Percentiles rank a stretch among this genome's conserved stretches.
Evolutionary conservation across 2,329 filamentous ascomycete genomes (phyloP).

Genomic region (Paracoccidioides lutzii): DNA sequence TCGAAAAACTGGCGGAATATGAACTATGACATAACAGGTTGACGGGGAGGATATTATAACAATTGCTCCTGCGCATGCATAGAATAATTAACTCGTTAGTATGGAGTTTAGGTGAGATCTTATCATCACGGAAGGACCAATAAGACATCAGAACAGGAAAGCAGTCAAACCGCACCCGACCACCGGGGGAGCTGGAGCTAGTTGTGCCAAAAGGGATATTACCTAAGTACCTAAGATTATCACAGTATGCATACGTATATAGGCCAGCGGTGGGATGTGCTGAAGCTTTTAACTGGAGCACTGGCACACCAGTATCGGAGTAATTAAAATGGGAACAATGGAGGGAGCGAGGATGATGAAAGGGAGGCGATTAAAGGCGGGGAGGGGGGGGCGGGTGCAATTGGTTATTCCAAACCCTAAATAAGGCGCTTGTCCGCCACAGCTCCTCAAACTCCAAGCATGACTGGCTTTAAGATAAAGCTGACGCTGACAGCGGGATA

Average conservation of each 20-base stretch:
- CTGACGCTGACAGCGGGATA: background rate
- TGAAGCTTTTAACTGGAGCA: background rate
- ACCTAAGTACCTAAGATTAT: background rate
- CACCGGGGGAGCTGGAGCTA: too few relatives aligned
- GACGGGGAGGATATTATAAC: background rate
- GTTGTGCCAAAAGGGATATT: background rate
- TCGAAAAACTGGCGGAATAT: background rate
- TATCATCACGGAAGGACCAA: too few relatives aligned
- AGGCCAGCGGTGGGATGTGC: background rate
- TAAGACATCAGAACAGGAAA: too few relatives aligned
- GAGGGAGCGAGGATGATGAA: background rate
- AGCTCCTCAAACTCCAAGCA: background rate
- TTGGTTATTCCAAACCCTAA: background rate
- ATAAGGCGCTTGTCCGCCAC: background rate
- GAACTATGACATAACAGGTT: background rate
- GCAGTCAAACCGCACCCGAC: too few relatives aligned
- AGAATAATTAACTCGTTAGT: too few relatives aligned
- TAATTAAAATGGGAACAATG: background rate
- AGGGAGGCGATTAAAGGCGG: background rate
- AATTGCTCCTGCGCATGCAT: background rate
- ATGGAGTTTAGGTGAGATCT: too few relatives aligned
- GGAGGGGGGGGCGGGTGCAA: background rate
- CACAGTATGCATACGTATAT: background rate
- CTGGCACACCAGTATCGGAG: background rate
- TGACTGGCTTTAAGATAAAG: background rate